phyloP scores from a whole-genome alignment of 306 rosid species.

The Purshia tridentata region DNA sequence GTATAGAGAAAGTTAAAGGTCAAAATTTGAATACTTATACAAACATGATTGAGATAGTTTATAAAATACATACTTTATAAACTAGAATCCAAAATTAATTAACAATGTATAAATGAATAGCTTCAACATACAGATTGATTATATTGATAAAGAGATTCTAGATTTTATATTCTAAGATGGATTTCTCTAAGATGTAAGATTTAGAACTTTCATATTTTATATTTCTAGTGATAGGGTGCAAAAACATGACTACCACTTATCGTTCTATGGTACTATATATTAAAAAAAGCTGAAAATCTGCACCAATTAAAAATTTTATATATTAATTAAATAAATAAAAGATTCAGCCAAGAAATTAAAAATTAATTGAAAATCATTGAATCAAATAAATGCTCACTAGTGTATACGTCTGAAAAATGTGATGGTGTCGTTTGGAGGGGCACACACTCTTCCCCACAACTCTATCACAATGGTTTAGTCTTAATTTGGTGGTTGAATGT shows the following conservation, averaged over 20 bases:
- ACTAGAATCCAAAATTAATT: too few species aligned
- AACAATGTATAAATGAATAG: too few species aligned
- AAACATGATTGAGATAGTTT: too few species aligned
- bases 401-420: background rate
- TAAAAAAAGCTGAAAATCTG: background rate
- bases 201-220: too few species aligned
- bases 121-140: too few species aligned
- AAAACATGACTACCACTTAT: background rate
- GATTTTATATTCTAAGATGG: too few species aligned
- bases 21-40: too few species aligned
- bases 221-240: too few species aligned
- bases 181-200: too few species aligned
- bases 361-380: background rate
- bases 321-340: background rate
- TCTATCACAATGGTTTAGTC: background rate
- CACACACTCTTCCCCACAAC: slow-evolving; percentile 15
- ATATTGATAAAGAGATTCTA: too few species aligned
- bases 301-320: background rate
- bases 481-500: slow-evolving; percentile 20
- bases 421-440: slow-evolving; percentile 15
- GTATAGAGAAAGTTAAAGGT: too few species aligned
- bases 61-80: too few species aligned
- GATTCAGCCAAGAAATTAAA: background rate
- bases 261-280: background rate
- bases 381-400: background rate